phyloP scores from a whole-genome alignment of 805 yeast species.

The Candida schatavii region DNA sequence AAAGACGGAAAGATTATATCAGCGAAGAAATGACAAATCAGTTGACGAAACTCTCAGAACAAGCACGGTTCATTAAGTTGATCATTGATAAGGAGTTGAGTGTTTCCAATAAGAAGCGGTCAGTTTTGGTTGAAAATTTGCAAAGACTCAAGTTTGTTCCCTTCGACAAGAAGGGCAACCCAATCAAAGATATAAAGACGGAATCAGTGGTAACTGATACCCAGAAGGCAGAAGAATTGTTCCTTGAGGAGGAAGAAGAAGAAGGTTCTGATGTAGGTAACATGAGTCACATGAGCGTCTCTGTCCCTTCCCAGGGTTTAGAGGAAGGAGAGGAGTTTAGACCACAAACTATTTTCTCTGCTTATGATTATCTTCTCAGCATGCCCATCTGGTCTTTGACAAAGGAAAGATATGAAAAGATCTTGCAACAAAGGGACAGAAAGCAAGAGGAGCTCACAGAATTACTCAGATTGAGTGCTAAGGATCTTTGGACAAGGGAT shows the following conservation, averaged over 20 bases:
- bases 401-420: constrained; percentile 77
- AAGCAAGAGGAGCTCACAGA: constrained; percentile 68
- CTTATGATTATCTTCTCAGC: constrained; percentile 84
- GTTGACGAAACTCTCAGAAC: constrained; percentile 70
- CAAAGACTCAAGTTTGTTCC: constrained; percentile 67
- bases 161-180: constrained; percentile 67
- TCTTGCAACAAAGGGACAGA: constrained; percentile 68
- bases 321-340: constrained; percentile 34
- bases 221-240: constrained; percentile 26
- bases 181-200: constrained; percentile 40
- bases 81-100: constrained; percentile 72
- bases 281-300: constrained; percentile 20
- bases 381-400: constrained; percentile 96
- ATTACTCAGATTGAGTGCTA: constrained; percentile 67
- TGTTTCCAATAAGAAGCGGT: constrained; percentile 74
- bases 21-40: constrained; percentile 68
- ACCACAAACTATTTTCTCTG: constrained; percentile 56
- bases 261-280: constrained; percentile 41
- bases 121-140: constrained; percentile 60
- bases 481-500: constrained; percentile 86
- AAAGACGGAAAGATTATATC: constrained; percentile 81
- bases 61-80: constrained; percentile 88
- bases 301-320: constrained; percentile 20
- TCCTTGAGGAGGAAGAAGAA: constrained; percentile 42
- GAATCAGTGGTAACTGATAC: constrained; percentile 22